Evolutionary conservation across 1,284 basidiomycete genomes (phyloP).

Genomic region (Fomitopsis betulina): DNA sequence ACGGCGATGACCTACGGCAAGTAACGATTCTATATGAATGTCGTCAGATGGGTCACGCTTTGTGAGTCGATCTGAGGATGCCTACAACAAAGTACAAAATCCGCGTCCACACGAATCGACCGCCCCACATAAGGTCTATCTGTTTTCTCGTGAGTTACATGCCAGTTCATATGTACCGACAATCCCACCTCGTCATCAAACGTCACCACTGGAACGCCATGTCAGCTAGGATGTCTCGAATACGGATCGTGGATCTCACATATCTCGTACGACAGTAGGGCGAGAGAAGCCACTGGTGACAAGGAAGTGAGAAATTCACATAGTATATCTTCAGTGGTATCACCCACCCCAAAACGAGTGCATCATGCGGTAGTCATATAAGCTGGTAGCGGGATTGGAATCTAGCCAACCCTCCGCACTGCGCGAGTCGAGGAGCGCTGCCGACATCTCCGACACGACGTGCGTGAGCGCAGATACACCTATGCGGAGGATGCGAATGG

Average conservation of each 20-base stretch:
- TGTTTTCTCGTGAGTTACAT: background rate
- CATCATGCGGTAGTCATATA: background rate
- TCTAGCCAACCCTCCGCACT: background rate
- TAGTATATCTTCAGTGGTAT: no score
- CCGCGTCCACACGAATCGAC: slow-evolving; percentile 6
- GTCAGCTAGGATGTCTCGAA: background rate
- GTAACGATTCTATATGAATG: slow-evolving; percentile 1
- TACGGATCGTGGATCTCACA: background rate
- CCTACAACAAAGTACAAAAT: slow-evolving; percentile 2
- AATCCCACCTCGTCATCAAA: slow-evolving; percentile 1
- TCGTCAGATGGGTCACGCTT: background rate
- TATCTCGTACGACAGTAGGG: background rate
- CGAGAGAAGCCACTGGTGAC: background rate
- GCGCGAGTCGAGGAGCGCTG: background rate
- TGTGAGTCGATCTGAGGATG: background rate
- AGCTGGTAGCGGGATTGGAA: background rate
- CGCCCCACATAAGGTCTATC: slow-evolving; percentile 4
- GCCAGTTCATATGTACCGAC: background rate
- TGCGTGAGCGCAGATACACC: background rate
- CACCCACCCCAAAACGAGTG: background rate
- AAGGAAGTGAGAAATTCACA: background rate
- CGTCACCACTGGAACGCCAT: background rate
- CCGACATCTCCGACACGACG: background rate
- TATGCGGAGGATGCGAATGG: background rate
- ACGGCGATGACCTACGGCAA: slow-evolving; percentile 1